Conservation (phyloP, 352 stramenopile species). For the Phytophthora hybrid region DNA sequence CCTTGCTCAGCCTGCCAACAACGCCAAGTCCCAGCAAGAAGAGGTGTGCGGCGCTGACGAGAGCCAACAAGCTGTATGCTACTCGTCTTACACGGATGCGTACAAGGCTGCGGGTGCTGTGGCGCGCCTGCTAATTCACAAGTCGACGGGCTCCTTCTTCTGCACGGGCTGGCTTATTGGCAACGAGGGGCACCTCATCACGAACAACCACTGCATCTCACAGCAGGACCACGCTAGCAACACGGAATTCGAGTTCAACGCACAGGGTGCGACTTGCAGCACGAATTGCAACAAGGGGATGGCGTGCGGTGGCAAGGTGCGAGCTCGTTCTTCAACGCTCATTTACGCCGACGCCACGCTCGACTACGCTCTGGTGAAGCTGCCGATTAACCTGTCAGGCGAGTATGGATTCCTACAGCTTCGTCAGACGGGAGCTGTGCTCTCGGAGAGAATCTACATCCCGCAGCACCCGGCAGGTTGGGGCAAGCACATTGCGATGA, state of each 20-base stretch:
- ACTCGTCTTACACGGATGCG: conserved; percentile 24
- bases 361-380: conserved; percentile 78
- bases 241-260: conserved; percentile 76
- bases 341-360: conserved; percentile 44
- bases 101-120: conserved; percentile 50
- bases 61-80: conserved; percentile 66
- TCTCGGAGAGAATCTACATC: conserved; percentile 75
- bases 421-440: conserved; percentile 48
- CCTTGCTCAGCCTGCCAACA: conserved; percentile 36
- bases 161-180: conserved; percentile 84
- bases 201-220: conserved; percentile 84
- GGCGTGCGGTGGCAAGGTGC: conserved; percentile 54
- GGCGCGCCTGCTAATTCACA: conserved; percentile 72
- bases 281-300: conserved; percentile 46
- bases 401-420: conserved; percentile 69
- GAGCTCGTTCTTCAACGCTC: conserved; percentile 43
- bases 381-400: conserved; percentile 55
- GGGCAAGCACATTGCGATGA: conserved; percentile 77
- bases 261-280: conserved; percentile 50
- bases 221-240: conserved; percentile 51
- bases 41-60: conserved; percentile 77
- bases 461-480: conserved; percentile 69
- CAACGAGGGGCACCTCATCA: conserved; percentile 76
- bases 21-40: conserved; percentile 39
- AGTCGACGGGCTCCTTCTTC: conserved; percentile 58